Evolutionary conservation across 108 stramenopile genomes (phyloP), one percentile per base, ranked within the genome.

Genomic region (Ochromonas danica): DNA sequence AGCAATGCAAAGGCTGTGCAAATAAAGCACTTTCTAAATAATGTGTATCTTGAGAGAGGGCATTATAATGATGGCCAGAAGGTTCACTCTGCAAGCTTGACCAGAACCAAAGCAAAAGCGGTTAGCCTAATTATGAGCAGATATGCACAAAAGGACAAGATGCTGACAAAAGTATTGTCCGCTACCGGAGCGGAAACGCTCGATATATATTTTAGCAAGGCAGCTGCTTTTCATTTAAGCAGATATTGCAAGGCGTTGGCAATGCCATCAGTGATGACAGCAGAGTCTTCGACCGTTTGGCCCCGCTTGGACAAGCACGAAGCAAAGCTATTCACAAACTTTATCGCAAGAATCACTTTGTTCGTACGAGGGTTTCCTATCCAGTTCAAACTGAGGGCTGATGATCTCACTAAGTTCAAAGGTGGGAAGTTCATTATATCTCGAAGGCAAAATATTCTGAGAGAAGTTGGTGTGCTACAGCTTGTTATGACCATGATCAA

Each of bases 1-100:
- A 6, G 30, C 3, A 67, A 67, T 67, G 63, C 30, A 22, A 67
- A 67, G 25, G 63, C 63, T 33, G 31, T 67, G 63, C 63, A 67
- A 33, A 67, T 67, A 14, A 3, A 33, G 3, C 63, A 67, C 31
- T 6, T 10, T 67, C 35, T 14, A 3, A 14, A 67, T 25, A 25
- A 25, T 31, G 31, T 36, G 10, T 36, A 35, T 35, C 63, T 67
- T 28, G 33, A 67, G 25, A 28, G 63, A 10, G 63, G 63, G 3
- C 3, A 22, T 10, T 67, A 35, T 67, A 6, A 6, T 67, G 63
- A 67, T 36, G 25, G 63, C 25, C 63, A 67, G 25, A 28, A 36
- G 25, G 30, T 36, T 10, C 25, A 67, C 63, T 67, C 63, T 28
- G 17, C 10, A 6, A 14, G 6, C 3, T 31, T 25, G 14, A 67